Base-by-base conservation (phyloP, 495 filamentous ascomycete genomes). In the Aspergillus coremiiformis region DNA sequence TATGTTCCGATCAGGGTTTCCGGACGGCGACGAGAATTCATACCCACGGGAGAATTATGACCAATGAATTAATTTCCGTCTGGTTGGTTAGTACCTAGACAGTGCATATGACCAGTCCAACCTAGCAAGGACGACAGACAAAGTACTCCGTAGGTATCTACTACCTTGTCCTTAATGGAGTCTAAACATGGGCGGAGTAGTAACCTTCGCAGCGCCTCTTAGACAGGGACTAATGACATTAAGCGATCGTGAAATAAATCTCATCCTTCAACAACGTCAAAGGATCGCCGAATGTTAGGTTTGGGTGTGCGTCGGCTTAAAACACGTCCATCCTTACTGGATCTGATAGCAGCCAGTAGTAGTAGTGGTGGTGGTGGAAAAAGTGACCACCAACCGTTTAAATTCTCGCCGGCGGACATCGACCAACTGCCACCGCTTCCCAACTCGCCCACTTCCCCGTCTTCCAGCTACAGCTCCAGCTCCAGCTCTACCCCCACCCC, bases 261-360 rank as follows among this genome's bases (percentile, higher is more conserved):
- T 3, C 37, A 21, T 17, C 2, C 9, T 21, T 11, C 6, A 0
- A 41, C 37, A 41, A 14, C 33, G 9, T 5, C 14, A 10, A 14
- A 35, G 32, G 12, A 35, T 15, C 2, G 30, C 49, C 64, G 70
- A 60, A 82, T 82, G 79, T 75, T 84, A 67, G 81, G 81, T 61
- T 66, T 84, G 56, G 71, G 71, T 27, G 63, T 71, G 42, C 84
- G 79, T 63, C 79, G 77, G 62, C 67, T 91, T 57, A 82, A 74
- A 77, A 72, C 78, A 67, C 84, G 84, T 62, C 81, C 82, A 47
- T 91, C 87, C 44, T 71, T 89, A 58, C 77, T 88, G 66, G 84
- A 89, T 47, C 73, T 91, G 57, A 76, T 90, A 60, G 71, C 73
- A 17, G 15, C 33, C 44, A 30, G 24, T 20, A 47, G 29, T 22